Evolutionary conservation across 176 grass and related monocot species (phyloP).

Genomic region (Oryza rufipogon): DNA sequence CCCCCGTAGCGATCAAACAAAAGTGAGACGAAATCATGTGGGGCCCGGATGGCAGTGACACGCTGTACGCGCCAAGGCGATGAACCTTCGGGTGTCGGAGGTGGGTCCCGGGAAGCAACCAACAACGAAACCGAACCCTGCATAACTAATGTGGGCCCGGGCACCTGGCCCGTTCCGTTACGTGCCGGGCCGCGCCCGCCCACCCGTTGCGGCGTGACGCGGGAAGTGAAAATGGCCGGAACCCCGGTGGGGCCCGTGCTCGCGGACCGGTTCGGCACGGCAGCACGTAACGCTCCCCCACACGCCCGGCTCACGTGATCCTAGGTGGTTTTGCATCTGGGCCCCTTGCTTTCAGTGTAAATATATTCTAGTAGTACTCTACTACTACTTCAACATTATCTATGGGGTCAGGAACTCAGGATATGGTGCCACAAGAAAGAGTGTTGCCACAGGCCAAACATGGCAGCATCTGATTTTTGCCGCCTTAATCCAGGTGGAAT

Average conservation of each 20-base stretch:
- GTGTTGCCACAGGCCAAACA: background rate
- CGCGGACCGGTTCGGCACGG: slow-evolving; percentile 20
- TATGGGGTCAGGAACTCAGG: too few species aligned
- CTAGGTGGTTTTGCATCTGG: background rate
- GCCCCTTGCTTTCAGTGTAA: background rate
- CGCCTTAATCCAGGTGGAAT: background rate
- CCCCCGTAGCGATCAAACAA: background rate
- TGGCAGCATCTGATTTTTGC: background rate
- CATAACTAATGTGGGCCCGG: background rate
- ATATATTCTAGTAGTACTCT: background rate
- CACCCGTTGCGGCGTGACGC: slow-evolving; percentile 44
- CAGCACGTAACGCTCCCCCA: slow-evolving; percentile 38
- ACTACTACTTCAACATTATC: background rate
- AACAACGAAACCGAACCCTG: background rate
- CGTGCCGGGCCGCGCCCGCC: background rate
- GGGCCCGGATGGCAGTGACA: background rate
- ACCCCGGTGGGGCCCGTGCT: background rate
- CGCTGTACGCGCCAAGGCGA: background rate
- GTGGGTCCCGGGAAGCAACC: background rate
- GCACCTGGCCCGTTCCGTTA: background rate
- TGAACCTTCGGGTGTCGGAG: background rate
- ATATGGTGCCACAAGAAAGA: background rate
- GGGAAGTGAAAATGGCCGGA: background rate
- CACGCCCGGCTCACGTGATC: slow-evolving; percentile 47
- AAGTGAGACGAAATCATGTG: background rate